Evolutionary conservation across 2,329 filamentous ascomycete genomes (phyloP), one percentile per base, ranked within the genome.

Genomic region (Trichoderma sp.): DNA sequence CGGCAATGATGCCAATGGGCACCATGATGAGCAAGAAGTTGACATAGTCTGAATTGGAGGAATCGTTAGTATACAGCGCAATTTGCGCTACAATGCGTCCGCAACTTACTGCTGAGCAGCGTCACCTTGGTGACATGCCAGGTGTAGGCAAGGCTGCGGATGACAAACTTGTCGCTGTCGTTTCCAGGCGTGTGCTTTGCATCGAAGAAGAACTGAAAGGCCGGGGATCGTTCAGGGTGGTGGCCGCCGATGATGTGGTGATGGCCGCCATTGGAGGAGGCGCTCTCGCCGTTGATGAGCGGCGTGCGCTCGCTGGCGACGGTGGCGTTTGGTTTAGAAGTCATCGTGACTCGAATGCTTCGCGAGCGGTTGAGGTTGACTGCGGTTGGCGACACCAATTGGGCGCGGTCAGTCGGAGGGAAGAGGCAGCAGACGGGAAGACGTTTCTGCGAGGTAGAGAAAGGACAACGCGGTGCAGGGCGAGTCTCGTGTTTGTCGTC

Each of bases 11-110:
- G 67, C 90, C 90, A 48, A 91, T 75, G 10, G 90, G 90, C 9
- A 93, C 91, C 72, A 89, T 88, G 67, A 92, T 81, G 68, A 95
- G 87, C 62, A 89, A 82, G 69, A 89, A 83, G 74, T 93, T 94
- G 74, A 87, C 81, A 75, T 85, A 85, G 70, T 80, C 84, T 28
- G 19, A n/a, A 55, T 28, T 28, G 28, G 48, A 14, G 14, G 17
- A 21, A 5, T n/a, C 19, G 54, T 64, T 7, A 66, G 47, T 30
- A 41, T 28, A 15, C 24, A 21, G 17, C 30, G 21, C 21, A 24
- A 12, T 44, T 30, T 17, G 15, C 9, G 5, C 43, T 44, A 3
- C 1, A 34, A 39, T 24, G 14, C 24, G 12, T 34, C 26, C 3
- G 12, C 15, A 44, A 82, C 84, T 69, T 80, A 86, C 85, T 86